Evolutionary conservation across 148 eudicot species (phyloP).

Genomic region (Arctostaphylos glauca): DNA sequence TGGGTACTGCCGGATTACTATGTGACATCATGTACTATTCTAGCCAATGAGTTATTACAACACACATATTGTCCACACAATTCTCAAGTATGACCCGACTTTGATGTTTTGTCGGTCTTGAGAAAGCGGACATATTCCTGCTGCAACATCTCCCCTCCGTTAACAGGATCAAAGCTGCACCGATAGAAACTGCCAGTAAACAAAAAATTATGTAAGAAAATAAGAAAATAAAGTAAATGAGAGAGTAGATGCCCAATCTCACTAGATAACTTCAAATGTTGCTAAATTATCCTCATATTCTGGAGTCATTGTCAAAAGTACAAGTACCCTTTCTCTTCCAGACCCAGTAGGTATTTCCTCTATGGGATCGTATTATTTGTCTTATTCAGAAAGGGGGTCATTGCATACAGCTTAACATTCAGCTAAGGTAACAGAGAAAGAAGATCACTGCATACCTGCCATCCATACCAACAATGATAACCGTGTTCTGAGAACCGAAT

Average conservation of each 20-base stretch:
- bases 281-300: not conserved
- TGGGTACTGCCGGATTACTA: not conserved
- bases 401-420: not conserved
- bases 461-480: constrained; percentile 77
- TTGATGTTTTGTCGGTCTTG: constrained; percentile 52
- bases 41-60: not conserved
- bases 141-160: constrained; percentile 86
- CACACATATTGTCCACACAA: not conserved
- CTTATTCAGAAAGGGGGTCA: not conserved
- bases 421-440: not conserved
- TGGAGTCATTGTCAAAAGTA: not conserved
- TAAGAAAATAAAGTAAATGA: not conserved
- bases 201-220: not conserved
- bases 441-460: constrained; percentile 62
- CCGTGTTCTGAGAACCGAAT: constrained; percentile 78
- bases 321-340: not conserved
- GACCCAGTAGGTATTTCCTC: not conserved
- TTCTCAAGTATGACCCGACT: constrained; percentile 23
- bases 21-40: not conserved
- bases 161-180: constrained; percentile 78
- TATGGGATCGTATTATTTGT: not conserved
- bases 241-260: not conserved
- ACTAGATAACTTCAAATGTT: not conserved
- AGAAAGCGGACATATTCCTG: constrained; percentile 77
- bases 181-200: constrained; percentile 59